Evolutionary conservation across 139 green algal genomes (phyloP).

Genomic region (Yamagishiella unicocca): DNA sequence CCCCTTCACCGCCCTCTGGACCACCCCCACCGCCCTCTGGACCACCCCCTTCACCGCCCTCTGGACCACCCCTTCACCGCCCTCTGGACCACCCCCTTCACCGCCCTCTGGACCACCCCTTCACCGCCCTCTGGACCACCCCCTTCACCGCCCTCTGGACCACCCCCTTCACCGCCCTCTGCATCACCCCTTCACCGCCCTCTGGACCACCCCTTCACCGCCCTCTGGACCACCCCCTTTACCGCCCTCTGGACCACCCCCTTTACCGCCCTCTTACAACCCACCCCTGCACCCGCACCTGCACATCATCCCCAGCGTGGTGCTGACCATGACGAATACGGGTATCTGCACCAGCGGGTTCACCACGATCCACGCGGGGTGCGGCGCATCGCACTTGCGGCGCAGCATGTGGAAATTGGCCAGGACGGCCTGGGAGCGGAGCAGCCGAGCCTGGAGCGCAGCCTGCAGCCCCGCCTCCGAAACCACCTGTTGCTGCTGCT

Average conservation of each 20-base stretch:
- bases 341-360: conserved; percentile 73
- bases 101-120: no score
- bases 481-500: background rate
- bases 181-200: no score
- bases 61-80: no score
- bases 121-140: no score
- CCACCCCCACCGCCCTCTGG: no score
- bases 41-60: no score
- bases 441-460: background rate
- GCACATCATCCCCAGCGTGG: conserved; percentile 76
- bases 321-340: conserved; percentile 72
- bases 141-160: no score
- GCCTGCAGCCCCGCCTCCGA: background rate
- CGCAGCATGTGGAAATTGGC: conserved; percentile 62
- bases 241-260: background rate
- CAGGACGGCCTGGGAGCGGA: conserved; percentile 43
- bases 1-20: no score
- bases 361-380: conserved; percentile 79
- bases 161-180: no score
- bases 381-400: conserved; percentile 58
- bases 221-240: background rate
- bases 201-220: background rate
- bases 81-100: no score
- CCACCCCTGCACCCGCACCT: background rate
- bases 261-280: background rate